Conservation (phyloP, 768 basidiomycete genomes). For the Stropharia rugosoannulata region DNA sequence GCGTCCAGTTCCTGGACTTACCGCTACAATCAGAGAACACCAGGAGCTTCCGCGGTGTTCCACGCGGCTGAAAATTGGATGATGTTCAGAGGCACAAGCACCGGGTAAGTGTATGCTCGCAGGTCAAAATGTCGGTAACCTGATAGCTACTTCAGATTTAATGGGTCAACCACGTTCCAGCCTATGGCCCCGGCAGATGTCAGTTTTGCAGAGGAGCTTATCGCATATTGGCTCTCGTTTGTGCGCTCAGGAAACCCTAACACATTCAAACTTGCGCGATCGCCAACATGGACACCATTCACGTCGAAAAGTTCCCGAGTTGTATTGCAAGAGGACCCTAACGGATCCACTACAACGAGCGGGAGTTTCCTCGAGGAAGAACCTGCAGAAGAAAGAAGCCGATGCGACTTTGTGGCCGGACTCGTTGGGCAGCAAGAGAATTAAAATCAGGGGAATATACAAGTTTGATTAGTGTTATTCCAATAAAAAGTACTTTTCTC, state of each 20-base stretch:
- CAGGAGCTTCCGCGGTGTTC: slow-evolving; percentile 29
- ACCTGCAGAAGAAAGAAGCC: slow-evolving; percentile 6
- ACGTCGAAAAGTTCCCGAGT: slow-evolving; percentile 12
- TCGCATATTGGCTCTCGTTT: slow-evolving; percentile 68
- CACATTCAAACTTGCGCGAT: slow-evolving; percentile 47
- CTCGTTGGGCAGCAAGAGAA: slow-evolving; percentile 15
- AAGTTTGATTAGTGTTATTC: not conserved
- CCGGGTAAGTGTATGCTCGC: slow-evolving; percentile 41
- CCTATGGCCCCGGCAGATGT: slow-evolving; percentile 42
- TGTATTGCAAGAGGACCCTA: slow-evolving; percentile 16
- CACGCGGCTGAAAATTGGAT: slow-evolving; percentile 69
- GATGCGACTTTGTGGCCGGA: slow-evolving; percentile 18
- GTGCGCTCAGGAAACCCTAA: slow-evolving; percentile 58
- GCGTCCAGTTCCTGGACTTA: slow-evolving; percentile 47
- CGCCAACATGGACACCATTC: slow-evolving; percentile 43
- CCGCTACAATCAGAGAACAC: slow-evolving; percentile 53
- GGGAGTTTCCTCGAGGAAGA: slow-evolving; percentile 17
- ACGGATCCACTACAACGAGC: slow-evolving; percentile 10
- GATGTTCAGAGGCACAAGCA: slow-evolving; percentile 63
- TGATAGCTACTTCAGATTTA: slow-evolving; percentile 29
- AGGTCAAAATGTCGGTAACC: not conserved
- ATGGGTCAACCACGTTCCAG: slow-evolving; percentile 53
- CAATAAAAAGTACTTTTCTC: not conserved
- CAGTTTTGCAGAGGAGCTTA: slow-evolving; percentile 57
- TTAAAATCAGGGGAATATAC: slow-evolving; percentile 3